Conservation (phyloP, 805 yeast genomes). For the Zygoascus bituminiphila region DNA sequence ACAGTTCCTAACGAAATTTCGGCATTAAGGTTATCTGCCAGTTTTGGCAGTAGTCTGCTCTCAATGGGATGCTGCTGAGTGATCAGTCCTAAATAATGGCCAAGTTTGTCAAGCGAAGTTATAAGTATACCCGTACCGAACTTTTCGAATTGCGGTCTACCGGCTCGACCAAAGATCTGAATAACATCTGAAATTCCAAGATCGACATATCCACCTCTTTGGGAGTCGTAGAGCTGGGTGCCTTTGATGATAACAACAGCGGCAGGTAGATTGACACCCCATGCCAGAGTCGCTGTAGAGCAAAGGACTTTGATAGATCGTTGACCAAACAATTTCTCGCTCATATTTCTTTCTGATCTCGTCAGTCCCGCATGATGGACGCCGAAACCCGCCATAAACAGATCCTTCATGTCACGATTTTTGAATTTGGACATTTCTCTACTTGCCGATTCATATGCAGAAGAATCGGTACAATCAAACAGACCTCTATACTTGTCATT, state of each 20-base stretch:
- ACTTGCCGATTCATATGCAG: conserved; percentile 29
- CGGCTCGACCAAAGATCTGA: conserved; percentile 98
- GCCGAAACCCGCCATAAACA: conserved; percentile 78
- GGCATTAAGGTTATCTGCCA: conserved; percentile 91
- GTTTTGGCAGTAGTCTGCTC: conserved; percentile 63
- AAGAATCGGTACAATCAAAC: conserved; percentile 48
- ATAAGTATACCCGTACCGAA: conserved; percentile 89
- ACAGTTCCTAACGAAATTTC: conserved; percentile 95
- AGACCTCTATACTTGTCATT: conserved; percentile 35
- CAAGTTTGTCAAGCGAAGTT: conserved; percentile 72
- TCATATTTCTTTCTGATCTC: conserved; percentile 78
- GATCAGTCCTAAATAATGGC: conserved; percentile 79
- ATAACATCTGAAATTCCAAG: conserved; percentile 94
- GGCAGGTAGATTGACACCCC: conserved; percentile 99
- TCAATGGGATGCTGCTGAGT: conserved; percentile 97
- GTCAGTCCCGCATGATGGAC: conserved; percentile 97
- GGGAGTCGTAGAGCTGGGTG: conserved; percentile 89
- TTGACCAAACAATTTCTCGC: conserved; percentile 75
- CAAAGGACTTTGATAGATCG: conserved; percentile 87
- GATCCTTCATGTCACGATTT: conserved; percentile 71
- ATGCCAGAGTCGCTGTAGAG: conserved; percentile 96
- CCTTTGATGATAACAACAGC: conserved; percentile 96
- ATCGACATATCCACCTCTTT: conserved; percentile 90
- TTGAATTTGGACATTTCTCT: conserved; percentile 62
- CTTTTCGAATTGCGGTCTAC: conserved; percentile 92